Conservation (phyloP, 139 green algal genomes). For the Tetraselmis striata region DNA sequence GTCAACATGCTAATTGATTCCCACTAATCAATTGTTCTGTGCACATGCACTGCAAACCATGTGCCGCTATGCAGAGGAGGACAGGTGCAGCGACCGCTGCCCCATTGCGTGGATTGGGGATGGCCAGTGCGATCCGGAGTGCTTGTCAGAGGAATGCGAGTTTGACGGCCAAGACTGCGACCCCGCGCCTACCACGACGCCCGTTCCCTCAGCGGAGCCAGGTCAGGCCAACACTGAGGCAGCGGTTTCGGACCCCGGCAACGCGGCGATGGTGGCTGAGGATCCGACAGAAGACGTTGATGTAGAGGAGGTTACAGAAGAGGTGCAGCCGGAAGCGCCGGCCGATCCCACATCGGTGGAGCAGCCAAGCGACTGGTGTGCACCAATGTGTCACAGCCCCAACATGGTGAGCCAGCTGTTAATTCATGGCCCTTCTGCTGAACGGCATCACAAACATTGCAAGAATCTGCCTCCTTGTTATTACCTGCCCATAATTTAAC, state of each 20-base stretch:
- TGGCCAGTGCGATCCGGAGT: background rate
- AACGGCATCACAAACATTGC: too few species aligned
- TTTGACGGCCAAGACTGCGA: background rate
- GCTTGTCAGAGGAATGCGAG: background rate
- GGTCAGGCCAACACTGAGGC: too few species aligned
- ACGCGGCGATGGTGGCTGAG: too few species aligned
- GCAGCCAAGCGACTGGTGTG: background rate
- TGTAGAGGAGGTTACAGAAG: background rate
- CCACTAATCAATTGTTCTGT: too few species aligned
- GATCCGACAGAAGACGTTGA: background rate
- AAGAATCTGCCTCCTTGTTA: too few species aligned
- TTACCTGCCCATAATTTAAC: too few species aligned
- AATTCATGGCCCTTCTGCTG: too few species aligned
- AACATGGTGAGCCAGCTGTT: too few species aligned
- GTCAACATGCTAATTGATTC: background rate
- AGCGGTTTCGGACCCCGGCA: too few species aligned
- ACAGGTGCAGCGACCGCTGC: background rate
- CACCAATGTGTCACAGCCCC: background rate
- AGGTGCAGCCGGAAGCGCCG: background rate
- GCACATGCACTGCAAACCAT: background rate
- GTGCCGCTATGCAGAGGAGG: background rate
- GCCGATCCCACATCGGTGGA: background rate
- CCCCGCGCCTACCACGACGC: too few species aligned
- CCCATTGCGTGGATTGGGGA: background rate
- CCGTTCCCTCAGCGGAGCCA: too few species aligned